phyloP scores from a whole-genome alignment of 768 basidiomycete genomes.

The Naganishia onofrii region DNA sequence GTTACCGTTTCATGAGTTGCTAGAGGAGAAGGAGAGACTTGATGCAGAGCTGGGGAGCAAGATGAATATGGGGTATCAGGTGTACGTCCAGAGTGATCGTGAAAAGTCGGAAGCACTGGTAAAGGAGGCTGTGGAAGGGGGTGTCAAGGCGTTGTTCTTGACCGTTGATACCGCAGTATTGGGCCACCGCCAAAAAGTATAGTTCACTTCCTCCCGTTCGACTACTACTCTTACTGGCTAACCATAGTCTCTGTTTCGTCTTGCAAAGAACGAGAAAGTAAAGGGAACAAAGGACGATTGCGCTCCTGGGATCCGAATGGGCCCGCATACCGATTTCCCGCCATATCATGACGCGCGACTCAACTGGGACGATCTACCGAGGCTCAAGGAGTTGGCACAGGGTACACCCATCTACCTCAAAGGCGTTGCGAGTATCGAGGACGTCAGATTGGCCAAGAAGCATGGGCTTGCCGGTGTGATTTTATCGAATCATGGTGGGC shows the following conservation, averaged over 20 bases:
- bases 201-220: slow-evolving; percentile 1
- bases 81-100: slow-evolving; percentile 75
- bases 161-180: slow-evolving; percentile 84
- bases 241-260: not conserved
- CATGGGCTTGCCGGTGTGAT: slow-evolving; percentile 73
- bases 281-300: slow-evolving; percentile 39
- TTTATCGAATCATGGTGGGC: slow-evolving; percentile 82
- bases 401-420: slow-evolving; percentile 56
- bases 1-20: slow-evolving; percentile 50
- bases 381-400: slow-evolving; percentile 50
- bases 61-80: slow-evolving; percentile 53
- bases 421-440: slow-evolving; percentile 56
- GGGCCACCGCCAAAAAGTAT: slow-evolving; percentile 54
- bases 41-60: slow-evolving; percentile 38
- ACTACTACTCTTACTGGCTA: not conserved
- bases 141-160: slow-evolving; percentile 81
- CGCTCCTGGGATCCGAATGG: slow-evolving; percentile 43
- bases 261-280: slow-evolving; percentile 40
- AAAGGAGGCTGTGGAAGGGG: slow-evolving; percentile 67
- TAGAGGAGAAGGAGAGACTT: slow-evolving; percentile 47
- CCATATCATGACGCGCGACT: slow-evolving; percentile 45
- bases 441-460: slow-evolving; percentile 80
- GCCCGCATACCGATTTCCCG: slow-evolving; percentile 39
- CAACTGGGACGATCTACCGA: slow-evolving; percentile 50
- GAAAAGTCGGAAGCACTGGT: slow-evolving; percentile 66